A percentile compares a stretch with the other conserved stretches of the same genome.
Conservation (phyloP, 805 yeast species). For the Lipomyces starkeyi region DNA sequence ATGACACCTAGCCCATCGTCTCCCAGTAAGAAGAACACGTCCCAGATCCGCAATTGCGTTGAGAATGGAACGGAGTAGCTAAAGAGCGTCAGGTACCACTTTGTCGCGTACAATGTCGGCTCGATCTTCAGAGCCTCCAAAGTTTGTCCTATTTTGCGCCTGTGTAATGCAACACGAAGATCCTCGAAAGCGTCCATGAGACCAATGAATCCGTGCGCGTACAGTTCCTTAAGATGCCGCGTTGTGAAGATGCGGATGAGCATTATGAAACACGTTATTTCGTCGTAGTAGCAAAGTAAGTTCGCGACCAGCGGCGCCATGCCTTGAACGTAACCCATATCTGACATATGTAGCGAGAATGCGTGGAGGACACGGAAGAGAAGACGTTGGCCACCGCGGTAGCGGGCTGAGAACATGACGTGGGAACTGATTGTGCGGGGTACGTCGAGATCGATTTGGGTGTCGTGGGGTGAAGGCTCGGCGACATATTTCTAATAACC, state of each 20-base stretch:
- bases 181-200: slow-evolving; percentile 30
- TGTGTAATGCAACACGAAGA: slow-evolving; percentile 12
- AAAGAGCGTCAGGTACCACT: slow-evolving; percentile 39
- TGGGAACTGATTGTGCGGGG: slow-evolving; percentile 37
- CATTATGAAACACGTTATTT: slow-evolving; percentile 32
- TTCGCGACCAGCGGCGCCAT: slow-evolving; percentile 53
- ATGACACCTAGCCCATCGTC: slow-evolving; percentile 19
- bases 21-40: slow-evolving; percentile 32
- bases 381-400: slow-evolving; percentile 38
- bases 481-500: slow-evolving; percentile 10
- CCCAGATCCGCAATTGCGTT: slow-evolving; percentile 38
- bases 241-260: slow-evolving; percentile 25
- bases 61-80: slow-evolving; percentile 35
- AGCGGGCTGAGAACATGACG: slow-evolving; percentile 37
- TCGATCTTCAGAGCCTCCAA: slow-evolving; percentile 25
- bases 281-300: slow-evolving; percentile 45
- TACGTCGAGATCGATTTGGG: slow-evolving; percentile 39
- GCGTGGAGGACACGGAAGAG: slow-evolving; percentile 38
- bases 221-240: slow-evolving; percentile 28
- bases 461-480: slow-evolving; percentile 30
- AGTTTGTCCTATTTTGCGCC: slow-evolving; percentile 16
- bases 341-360: slow-evolving; percentile 33
- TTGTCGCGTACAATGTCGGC: slow-evolving; percentile 36
- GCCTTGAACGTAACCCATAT: slow-evolving; percentile 48
- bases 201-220: slow-evolving; percentile 30